A percentile compares a stretch with the other conserved stretches of the same genome.
Conservation (phyloP, 306 rosid species). For the Glycine soja region DNA sequence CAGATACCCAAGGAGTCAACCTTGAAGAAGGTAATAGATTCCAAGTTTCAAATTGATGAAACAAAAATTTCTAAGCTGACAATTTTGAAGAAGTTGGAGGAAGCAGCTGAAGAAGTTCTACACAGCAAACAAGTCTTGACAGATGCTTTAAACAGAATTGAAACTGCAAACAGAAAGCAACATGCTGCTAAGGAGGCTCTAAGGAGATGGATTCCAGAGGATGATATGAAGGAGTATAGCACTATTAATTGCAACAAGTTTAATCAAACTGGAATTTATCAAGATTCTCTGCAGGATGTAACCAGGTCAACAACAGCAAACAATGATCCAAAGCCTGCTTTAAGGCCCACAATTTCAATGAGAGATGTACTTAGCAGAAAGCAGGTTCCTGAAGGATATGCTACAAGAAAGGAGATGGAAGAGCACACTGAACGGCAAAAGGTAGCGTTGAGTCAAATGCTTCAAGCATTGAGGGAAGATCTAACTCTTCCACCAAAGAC, state of each 20-base stretch:
- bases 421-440: conserved; percentile 63
- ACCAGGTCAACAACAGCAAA: conserved; percentile 47
- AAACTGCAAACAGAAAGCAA: conserved; percentile 76
- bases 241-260: conserved; percentile 52
- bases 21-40: conserved; percentile 61
- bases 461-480: conserved; percentile 82
- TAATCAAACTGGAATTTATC: conserved; percentile 49
- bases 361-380: conserved; percentile 91
- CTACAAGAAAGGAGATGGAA: conserved; percentile 59
- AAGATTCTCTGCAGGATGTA: conserved; percentile 51
- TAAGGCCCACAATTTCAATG: conserved; percentile 80
- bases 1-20: conserved; percentile 59
- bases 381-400: conserved; percentile 72
- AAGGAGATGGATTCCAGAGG: conserved; percentile 69
- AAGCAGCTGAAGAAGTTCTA: conserved; percentile 79
- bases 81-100: conserved; percentile 74
- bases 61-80: conserved; percentile 58
- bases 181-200: conserved; percentile 77
- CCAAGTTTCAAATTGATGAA: conserved; percentile 64
- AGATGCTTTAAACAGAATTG: conserved; percentile 86
- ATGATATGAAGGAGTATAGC: conserved; percentile 58
- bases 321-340: conserved; percentile 60
- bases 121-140: conserved; percentile 73
- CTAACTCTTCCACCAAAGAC: conserved; percentile 64
- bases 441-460: conserved; percentile 97